Percentiles rank a stretch among this genome's conserved stretches.
These are phyloP conservation scores for Arabidopsis arenosa DNA, from an alignment of 345 rosid genomes.

Conservation along the genomic window DNA sequence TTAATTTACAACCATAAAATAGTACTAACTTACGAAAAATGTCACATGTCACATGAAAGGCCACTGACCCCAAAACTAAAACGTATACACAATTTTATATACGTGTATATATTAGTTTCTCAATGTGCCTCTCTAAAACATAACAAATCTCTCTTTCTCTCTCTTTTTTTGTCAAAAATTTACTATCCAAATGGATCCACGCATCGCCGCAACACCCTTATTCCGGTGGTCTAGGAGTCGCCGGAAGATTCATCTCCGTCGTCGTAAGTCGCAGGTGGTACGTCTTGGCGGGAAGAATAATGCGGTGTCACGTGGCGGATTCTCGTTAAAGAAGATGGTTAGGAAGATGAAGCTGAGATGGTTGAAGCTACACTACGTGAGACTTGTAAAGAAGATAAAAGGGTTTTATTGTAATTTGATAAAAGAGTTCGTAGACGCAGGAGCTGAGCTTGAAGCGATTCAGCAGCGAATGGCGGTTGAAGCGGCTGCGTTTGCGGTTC, in stretches of 20 bases:
- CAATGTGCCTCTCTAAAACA: slow-evolving; percentile 12
- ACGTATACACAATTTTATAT: background rate
- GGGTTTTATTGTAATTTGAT: slow-evolving; percentile 58
- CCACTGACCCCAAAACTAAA: slow-evolving; percentile 34
- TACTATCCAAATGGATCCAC: slow-evolving; percentile 32
- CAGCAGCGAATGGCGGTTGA: slow-evolving; percentile 71
- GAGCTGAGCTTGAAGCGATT: slow-evolving; percentile 54
- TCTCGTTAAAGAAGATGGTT: slow-evolving; percentile 50
- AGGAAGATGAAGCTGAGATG: slow-evolving; percentile 64
- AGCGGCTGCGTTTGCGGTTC: slow-evolving; percentile 61
- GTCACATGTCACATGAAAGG: slow-evolving; percentile 45
- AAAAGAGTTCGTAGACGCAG: slow-evolving; percentile 57
- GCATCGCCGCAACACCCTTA: slow-evolving; percentile 21
- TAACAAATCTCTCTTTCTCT: background rate
- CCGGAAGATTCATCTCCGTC: slow-evolving; percentile 50
- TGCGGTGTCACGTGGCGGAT: slow-evolving; percentile 38
- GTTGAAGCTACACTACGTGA: slow-evolving; percentile 56
- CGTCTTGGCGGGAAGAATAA: slow-evolving; percentile 63
- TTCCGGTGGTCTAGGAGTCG: slow-evolving; percentile 40
- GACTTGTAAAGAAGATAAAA: slow-evolving; percentile 60
- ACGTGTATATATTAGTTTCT: slow-evolving; percentile 28
- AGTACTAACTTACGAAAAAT: slow-evolving; percentile 13
- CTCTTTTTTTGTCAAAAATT: background rate
- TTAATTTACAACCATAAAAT: slow-evolving; percentile 8
- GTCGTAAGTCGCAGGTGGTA: slow-evolving; percentile 56